Conservation (phyloP, 169 alveolate genomes). For the Plasmodium billcollinsi region DNA sequence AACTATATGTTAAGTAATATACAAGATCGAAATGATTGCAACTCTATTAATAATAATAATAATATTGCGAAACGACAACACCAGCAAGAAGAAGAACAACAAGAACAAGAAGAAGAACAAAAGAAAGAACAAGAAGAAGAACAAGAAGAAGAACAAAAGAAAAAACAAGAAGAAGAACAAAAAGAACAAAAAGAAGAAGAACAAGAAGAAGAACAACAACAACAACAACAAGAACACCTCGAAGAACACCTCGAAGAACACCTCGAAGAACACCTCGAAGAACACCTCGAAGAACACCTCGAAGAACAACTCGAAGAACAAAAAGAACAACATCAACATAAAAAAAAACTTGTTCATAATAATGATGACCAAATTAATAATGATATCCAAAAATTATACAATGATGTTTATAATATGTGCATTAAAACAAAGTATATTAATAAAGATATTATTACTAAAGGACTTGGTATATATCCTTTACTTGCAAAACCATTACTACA, state of each 20-base stretch:
- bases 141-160: no score
- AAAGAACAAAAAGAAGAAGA: not conserved
- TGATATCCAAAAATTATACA: conserved; percentile 51
- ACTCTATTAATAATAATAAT: no score
- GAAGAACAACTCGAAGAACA: conserved; percentile 1
- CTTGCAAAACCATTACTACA: conserved; percentile 57
- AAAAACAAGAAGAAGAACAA: no score
- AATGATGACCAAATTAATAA: conserved; percentile 26
- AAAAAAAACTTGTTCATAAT: not conserved
- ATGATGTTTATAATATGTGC: conserved; percentile 64
- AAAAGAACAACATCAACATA: not conserved
- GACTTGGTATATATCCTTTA: conserved; percentile 57
- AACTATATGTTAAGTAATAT: no score
- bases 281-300: conserved; percentile 44
- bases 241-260: not conserved
- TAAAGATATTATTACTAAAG: conserved; percentile 60
- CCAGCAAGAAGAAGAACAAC: no score
- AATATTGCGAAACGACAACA: no score
- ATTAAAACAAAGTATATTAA: conserved; percentile 49
- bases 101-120: no score
- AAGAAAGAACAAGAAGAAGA: no score
- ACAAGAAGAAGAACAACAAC: not conserved
- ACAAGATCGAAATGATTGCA: no score
- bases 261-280: not conserved
- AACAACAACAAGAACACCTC: not conserved